These are phyloP conservation scores for Lepiota brunneoincarnata DNA, from an alignment of 768 basidiomycete species.

Conservation along the genomic window DNA sequence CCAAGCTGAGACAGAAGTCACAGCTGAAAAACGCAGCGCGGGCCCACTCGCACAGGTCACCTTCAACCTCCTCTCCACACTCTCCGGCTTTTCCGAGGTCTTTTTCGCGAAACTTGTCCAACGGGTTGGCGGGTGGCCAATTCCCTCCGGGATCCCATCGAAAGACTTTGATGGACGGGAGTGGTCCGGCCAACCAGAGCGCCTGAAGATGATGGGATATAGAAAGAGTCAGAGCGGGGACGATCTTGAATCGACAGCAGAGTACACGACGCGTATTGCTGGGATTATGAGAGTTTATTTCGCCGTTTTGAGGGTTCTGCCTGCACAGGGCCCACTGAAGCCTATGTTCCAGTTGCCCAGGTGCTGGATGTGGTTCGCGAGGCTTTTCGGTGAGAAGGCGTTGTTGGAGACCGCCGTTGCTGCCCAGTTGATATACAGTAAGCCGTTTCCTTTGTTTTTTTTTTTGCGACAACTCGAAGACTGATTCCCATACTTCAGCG, in stretches of 20 bases:
- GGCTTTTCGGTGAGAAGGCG: slow-evolving; percentile 50
- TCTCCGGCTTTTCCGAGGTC: slow-evolving; percentile 64
- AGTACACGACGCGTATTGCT: slow-evolving; percentile 65
- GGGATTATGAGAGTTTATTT: slow-evolving; percentile 90
- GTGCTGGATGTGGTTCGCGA: slow-evolving; percentile 71
- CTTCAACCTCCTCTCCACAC: slow-evolving; percentile 59
- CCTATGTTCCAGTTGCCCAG: slow-evolving; percentile 58
- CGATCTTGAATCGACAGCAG: slow-evolving; percentile 53
- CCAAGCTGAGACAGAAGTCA: slow-evolving; percentile 92
- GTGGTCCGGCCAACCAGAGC: slow-evolving; percentile 39
- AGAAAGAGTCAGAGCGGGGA: slow-evolving; percentile 34
- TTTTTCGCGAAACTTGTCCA: slow-evolving; percentile 87
- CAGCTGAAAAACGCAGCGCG: slow-evolving; percentile 84
- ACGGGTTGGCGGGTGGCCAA: slow-evolving; percentile 84
- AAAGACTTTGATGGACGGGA: slow-evolving; percentile 47
- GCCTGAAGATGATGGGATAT: slow-evolving; percentile 56
- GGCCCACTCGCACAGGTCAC: slow-evolving; percentile 78
- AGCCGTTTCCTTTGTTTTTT: slow-evolving; percentile 21
- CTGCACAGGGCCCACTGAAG: slow-evolving; percentile 41
- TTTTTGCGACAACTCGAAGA: neutral
- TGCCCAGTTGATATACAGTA: slow-evolving; percentile 68
- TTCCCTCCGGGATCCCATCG: slow-evolving; percentile 61
- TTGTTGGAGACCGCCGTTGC: slow-evolving; percentile 59
- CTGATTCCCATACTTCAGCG: slow-evolving; percentile 35
- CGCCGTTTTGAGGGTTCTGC: slow-evolving; percentile 52